Evolutionary conservation across 305 asterid genomes (phyloP).

Genomic region (Fraxinus xanthoxyloides): DNA sequence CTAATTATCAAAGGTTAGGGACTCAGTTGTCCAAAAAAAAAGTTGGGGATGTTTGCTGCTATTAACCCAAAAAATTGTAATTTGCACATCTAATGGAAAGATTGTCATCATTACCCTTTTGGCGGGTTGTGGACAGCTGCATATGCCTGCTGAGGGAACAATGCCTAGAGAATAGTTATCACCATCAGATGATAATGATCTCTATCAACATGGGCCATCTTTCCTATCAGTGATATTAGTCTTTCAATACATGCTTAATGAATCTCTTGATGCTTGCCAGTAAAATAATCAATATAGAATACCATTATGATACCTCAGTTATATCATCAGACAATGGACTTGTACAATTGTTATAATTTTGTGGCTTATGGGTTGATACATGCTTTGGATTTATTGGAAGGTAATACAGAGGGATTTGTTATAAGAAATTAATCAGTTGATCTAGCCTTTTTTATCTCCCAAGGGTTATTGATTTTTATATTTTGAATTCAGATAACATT

Average conservation of each 20-base stretch:
- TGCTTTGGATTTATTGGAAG: not conserved
- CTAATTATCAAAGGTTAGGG: not conserved
- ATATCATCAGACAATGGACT: not conserved
- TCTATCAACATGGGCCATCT: not conserved
- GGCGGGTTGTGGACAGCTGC: not conserved
- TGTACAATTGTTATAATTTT: constrained; percentile 9
- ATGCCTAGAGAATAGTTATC: not conserved
- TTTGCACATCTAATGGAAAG: not conserved
- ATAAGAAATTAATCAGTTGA: constrained; percentile 10
- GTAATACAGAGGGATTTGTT: not conserved
- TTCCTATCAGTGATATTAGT: constrained; percentile 8
- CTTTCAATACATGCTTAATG: not conserved
- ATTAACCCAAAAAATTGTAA: not conserved
- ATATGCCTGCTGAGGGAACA: not conserved
- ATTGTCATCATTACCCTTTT: not conserved
- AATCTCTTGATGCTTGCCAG: not conserved
- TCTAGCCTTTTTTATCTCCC: constrained; percentile 16
- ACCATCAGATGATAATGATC: not conserved
- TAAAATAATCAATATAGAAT: not conserved
- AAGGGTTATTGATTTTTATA: constrained; percentile 4
- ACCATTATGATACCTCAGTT: not conserved
- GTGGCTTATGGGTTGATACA: constrained; percentile 7
- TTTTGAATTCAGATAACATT: constrained; percentile 16
- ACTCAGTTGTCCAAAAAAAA: not conserved
- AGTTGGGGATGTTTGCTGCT: not conserved